Base-by-base conservation (phyloP, 1,284 basidiomycete genomes). In the Pisolithus thermaeus region DNA sequence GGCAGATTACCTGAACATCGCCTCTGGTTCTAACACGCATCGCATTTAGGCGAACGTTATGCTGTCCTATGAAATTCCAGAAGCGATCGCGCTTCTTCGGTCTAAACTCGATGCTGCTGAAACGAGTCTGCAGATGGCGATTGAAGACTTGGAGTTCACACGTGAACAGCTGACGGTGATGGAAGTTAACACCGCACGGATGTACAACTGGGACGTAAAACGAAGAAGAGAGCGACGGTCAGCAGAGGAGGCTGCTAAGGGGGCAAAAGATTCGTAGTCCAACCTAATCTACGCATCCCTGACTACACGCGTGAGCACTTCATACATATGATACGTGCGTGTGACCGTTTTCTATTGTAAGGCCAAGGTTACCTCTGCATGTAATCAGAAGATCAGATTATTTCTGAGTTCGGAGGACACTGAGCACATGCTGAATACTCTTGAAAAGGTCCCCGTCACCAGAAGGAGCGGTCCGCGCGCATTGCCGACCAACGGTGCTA, bases 161-260 rank as follows among this genome's bases (percentile, higher is more conserved):
- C 78, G 94, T 50, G 96, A 99, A 66, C 96, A 99, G 69, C 81
- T 96, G 49, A 99, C 96, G 4, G 83, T 97, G 14, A 97, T 97
- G 90, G 95, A 99, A 67, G 96, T 99, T 55, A 98, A 98, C 68
- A 96, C 92, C 25, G 96, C 96, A 7, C 77, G 96, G 36, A 88
- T 97, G 50, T 97, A 97, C 69, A 99, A 99, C 65, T 95, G 90
- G 88, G 93, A 96, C 66, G 92, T 96, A 42, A 92, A 91, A 65
- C 74, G 87, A 56, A 74, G 92, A 62, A 74, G 90, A 64, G 84
- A 88, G 50, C 66, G 66, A 56, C 71, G 81, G 56, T 72, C 77
- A 59, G 69, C 65, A 56, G 79, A 79, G 51, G 72, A 67, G 36
- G 14, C 50, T 30, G 22, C 43, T 4, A 43, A 28, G 27, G 47